Evolutionary conservation across 441 rosid genomes (phyloP), one percentile per base, ranked within the genome.

Genomic region (Adansonia gregorii): DNA sequence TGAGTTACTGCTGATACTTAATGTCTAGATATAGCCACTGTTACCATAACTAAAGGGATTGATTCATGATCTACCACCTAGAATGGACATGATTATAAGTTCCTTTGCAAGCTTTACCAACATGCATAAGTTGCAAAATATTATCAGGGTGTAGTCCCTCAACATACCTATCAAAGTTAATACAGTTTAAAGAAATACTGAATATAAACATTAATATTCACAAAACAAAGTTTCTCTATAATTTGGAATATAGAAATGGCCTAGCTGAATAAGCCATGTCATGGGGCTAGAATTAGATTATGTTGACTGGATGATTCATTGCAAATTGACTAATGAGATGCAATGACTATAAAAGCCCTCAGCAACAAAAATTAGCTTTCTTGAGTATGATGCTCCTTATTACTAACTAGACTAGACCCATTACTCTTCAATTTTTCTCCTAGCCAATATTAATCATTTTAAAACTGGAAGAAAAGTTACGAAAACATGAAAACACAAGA

Each of bases 401-500:
- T 8, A 15, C 67, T 61, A 61, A 59, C 22, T 41, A 52, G 58
- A 59, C 22, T 41, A 52, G 58, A 59, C 20, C 35, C 67, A 73
- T 56, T 24, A 43, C 20, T 73, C 27, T 56, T 73, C 51, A 24
- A 39, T 8, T 17, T 11, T 59, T 58, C 67, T 45, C 65, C 54
- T 12, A 56, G 43, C 55, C 20, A 72, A 19, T 1, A 64, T 27
- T 19, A 51, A 4, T 6, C 3, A 24, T 75, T 72, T 11, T 58
- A 73, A 81, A 77, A 11, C 9, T 31, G 63, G 63, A 54, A 45
- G 20, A 65, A 5, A 48, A 3, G 19, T 67, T 20, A 55, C 27
- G 15, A 64, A 24, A 59, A 35, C 41, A 6, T 56, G 31, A 58
- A 54, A 31, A 74, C 35, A 79, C 66, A 48, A 73, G 66, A 55